Evolutionary conservation across 2,329 filamentous ascomycete species (phyloP), one percentile per base, ranked within the genome.

Genomic region (Colletotrichum sansevieriae): DNA sequence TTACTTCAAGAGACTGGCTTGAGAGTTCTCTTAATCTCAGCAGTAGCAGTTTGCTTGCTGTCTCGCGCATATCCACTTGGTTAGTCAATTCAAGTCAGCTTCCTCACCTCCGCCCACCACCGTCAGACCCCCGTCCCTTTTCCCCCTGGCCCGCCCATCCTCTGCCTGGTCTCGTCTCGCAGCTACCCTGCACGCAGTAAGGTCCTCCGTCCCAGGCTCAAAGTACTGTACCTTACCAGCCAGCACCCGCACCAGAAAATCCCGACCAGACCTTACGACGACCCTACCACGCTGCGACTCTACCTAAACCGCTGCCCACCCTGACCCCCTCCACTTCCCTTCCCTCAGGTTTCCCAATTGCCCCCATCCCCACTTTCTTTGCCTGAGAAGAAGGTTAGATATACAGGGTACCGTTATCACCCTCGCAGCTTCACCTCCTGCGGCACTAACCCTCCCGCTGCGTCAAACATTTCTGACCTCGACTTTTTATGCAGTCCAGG

Each of bases 391-490:
- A 67, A 65, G 63, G 66, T 69, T 69, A 67, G 63, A 69, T 67
- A 66, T 69, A 67, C 66, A 69, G 63, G 66, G 66, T 69, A 69
- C 63, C 57, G 49, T 62, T 69, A 69, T 69, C 66, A 67, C 66
- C 66, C 60, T 64, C 70, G 49, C 71, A 73, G 72, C 72, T 72
- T 73, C 73, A 75, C 72, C 75, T 73, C 74, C 76, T 79, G 76
- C 78, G 78, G 78, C 77, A 79, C 75, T 75, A 77, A 76, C 76
- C 72, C 72, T 77, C 76, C 75, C 75, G 75, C 73, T 75, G 78
- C 78, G 76, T 76, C 76, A 77, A 79, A 77, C 75, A 75, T 78
- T 80, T 78, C 77, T 80, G 74, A 80, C 76, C 75, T 68, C 55
- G 65, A 68, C 54, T 65, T 52, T 77, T 78, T 74, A 78, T 77